Evolutionary conservation across 495 filamentous ascomycete genomes (phyloP), one percentile per base, ranked within the genome.

Genomic region (Cairneyella variabilis): DNA sequence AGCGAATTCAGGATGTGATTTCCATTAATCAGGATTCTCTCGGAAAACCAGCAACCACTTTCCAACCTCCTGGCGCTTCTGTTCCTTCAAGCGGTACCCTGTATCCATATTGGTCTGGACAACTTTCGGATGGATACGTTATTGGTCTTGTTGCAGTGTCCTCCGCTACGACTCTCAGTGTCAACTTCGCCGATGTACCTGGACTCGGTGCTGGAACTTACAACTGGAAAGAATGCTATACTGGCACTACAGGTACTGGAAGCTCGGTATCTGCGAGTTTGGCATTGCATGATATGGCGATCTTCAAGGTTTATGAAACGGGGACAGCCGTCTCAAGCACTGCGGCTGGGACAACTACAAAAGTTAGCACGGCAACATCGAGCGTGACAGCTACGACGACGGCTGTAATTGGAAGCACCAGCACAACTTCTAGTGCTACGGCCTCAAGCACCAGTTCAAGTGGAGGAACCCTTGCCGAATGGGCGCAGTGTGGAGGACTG

Each of bases 141-240:
- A 67, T 83, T 26, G 53, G 45, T 43, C 36, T 56, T 20, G 53
- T 56, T 4, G 47, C 34, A 2, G 23, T 43, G 3, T 28, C 16
- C 21, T 45, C 42, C 26, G 45, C 53, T 11, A 21, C 30, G 8
- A 51, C 53, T 4, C 38, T 51, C 8, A 39, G 27, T 2, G 53
- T 50, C 20, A 51, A 56, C 38, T 56, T 56, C 30, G 16, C 38
- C 9, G 80, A 84, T 62, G 67, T 85, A 25, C 81, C 79, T 0
- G 73, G 79, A 39, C 63, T 84, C 41, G 60, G 58, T 51, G 62
- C 60, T 17, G 62, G 65, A 21, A 70, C 66, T 34, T 83, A 78
- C 48, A 61, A 64, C 3, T 73, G 83, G 5, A 64, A 57, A 37
- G 72, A 84, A 69, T 71, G 68, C 11, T 83, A 78, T 76, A 76